Evolutionary conservation across 1,284 basidiomycete species (phyloP), one percentile per base, ranked within the genome.

Genomic region (Stygiomarasmius scandens): DNA sequence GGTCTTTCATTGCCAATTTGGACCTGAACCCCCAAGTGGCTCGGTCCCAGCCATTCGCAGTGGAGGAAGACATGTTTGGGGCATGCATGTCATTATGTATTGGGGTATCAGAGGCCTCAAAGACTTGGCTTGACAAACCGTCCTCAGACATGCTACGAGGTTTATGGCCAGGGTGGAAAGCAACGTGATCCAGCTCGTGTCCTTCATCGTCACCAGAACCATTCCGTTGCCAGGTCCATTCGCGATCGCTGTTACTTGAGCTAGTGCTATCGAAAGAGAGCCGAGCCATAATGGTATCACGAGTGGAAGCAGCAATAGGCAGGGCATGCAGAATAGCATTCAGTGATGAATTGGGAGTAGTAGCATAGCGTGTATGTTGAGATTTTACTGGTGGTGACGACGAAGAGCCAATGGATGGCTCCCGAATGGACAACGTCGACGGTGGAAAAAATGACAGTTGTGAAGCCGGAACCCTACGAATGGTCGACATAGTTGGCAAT

Each of bases 371-470:
- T 52, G 55, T 38, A 58, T 72, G 70, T 66, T 55, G 52, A 25
- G 67, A 61, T 62, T 54, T 64, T 25, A 47, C 52, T 55, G 43
- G 60, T 59, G 48, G 38, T 45, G 49, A 48, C 44, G 49, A 53
- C 36, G 55, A 48, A n/a, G 45, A 60, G 49, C 47, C 48, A 16
- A 52, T 9, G 6, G 49, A 10, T 29, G n/a, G 4, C 5, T 41
- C 38, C 14, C 16, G 11, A 41, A 16, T 16, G 53, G 60, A 34
- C 34, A 54, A 55, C 16, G 69, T 50, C 23, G 78, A 71, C 0
- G 85, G 83, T 20, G 86, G 86, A 59, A 87, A 87, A 69, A 83
- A 87, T 1, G 85, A 82, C 19, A 88, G 70, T 59, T 82, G 74
- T 1, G 80, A 81, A 2, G 72, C 69, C 47, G 85, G 83, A 43